Evolutionary conservation across 1,284 basidiomycete genomes (phyloP).

Genomic region (Athelia sp.): DNA sequence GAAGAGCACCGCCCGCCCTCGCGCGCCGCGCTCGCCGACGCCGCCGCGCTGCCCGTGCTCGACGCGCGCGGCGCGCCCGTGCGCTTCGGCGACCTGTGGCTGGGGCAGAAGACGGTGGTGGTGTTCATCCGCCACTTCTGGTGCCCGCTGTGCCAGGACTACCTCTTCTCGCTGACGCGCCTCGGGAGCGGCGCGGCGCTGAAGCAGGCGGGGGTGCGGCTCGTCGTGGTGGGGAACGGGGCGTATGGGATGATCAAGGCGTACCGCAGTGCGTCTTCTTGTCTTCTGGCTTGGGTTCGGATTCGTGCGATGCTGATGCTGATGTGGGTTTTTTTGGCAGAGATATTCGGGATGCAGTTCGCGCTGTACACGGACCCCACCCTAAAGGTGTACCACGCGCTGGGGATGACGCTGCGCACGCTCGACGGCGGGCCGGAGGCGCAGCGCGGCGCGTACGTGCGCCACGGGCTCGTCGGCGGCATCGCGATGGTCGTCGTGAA

Average conservation of each 20-base stretch:
- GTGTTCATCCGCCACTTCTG: conserved; percentile 75
- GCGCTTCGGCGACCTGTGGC: conserved; percentile 72
- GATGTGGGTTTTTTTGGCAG: no score
- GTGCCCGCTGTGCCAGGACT: conserved; percentile 77
- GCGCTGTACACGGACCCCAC: conserved; percentile 77
- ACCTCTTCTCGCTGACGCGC: conserved; percentile 64
- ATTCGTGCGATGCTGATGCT: no score
- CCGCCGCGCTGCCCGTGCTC: conserved; percentile 58
- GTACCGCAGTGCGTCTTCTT: conserved; percentile 48
- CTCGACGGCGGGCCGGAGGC: conserved; percentile 32
- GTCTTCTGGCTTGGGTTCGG: not conserved
- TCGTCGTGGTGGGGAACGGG: conserved; percentile 80
- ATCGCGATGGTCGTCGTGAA: conserved; percentile 67
- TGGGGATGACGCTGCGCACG: conserved; percentile 69
- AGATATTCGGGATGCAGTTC: conserved; percentile 58
- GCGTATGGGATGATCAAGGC: conserved; percentile 67
- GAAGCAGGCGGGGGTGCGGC: conserved; percentile 44
- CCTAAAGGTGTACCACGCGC: conserved; percentile 59
- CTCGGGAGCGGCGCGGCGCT: conserved; percentile 49
- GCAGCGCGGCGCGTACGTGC: conserved; percentile 54
- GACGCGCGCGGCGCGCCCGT: conserved; percentile 63
- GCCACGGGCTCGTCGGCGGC: conserved; percentile 58
- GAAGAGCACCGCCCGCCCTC: conserved; percentile 34
- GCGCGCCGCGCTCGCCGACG: conserved; percentile 48
- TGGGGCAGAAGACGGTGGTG: conserved; percentile 62